Evolutionary conservation across 2,329 filamentous ascomycete genomes (phyloP), one percentile per base, ranked within the genome.

Genomic region (Colletotrichum noveboracense): DNA sequence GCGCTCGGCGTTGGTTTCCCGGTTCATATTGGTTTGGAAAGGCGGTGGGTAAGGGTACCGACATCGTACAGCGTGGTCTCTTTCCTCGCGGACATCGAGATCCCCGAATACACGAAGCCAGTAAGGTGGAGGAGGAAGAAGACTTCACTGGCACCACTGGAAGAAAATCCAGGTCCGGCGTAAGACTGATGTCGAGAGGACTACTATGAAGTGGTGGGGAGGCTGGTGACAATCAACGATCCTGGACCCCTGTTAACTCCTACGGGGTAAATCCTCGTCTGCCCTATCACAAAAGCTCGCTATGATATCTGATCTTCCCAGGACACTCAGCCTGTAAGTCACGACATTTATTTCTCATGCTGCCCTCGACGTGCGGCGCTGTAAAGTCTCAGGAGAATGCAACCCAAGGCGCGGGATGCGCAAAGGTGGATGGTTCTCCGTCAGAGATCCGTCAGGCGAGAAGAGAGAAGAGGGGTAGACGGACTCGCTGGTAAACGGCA

Each of bases 191-290:
- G 43, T 21, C 43, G 43, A 55, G 10, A 30, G 18, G 38, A 30
- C 26, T 65, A 43, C 34, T 60, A 48, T 74, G 58, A 75, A 48
- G 55, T 28, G 55, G 74, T 60, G 70, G 74, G 64, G 74, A 48
- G 52, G n/a, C n/a, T n/a, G 38, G 32, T 68, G 56, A 67, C 58
- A 24, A 32, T n/a, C 30, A 67, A 60, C 48, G 14, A 68, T 58
- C 69, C 74, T 30, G 16, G 65, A 74, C n/a, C 70, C 74, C 58
- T 74, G 65, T 48, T 48, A 52, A 65, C 58, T 61, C 70, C 64
- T 64, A 48, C 32, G 74, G 74, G 26, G 34, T 62, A 64, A 36
- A 30, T 30, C 64, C 70, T 70, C 64, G 48, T 55, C 64, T 69
- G 43, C 48, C 70, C 56, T 58, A 68, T 68, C 58, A 68, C 58